phyloP scores from a whole-genome alignment of 2,329 filamentous ascomycete genomes.

The Parastagonospora avenae region DNA sequence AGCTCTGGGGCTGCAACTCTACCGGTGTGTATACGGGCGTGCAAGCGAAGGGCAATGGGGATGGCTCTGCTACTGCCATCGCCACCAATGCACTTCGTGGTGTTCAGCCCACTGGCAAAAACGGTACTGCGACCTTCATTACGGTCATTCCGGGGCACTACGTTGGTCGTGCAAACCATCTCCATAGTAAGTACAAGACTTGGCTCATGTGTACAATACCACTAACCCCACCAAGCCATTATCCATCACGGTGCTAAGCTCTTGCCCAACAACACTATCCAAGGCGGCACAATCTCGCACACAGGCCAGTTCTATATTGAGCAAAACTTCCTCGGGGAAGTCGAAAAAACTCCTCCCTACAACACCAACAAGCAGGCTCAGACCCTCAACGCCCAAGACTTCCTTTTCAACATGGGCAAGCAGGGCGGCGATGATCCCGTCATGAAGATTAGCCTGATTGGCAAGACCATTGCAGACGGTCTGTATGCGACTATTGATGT shows the following conservation, averaged over 20 bases:
- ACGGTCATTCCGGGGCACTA: conserved; percentile 55
- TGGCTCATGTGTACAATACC: neutral
- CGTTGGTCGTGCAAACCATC: conserved; percentile 37
- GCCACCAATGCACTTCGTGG: conserved; percentile 53
- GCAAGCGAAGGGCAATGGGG: conserved; percentile 41
- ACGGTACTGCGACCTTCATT: conserved; percentile 57
- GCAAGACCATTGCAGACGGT: conserved; percentile 45
- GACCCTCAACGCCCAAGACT: conserved; percentile 59
- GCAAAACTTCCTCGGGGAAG: conserved; percentile 59
- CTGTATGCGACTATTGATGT: conserved; percentile 40
- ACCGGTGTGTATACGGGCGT: conserved; percentile 56
- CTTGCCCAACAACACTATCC: conserved; percentile 58
- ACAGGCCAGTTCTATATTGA: conserved; percentile 70
- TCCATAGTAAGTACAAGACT: conserved; percentile 32
- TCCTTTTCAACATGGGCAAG: conserved; percentile 54
- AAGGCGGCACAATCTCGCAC: conserved; percentile 59
- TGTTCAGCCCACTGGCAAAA: conserved; percentile 52
- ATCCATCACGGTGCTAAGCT: conserved; percentile 47
- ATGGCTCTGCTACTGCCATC: conserved; percentile 32
- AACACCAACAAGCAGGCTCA: conserved; percentile 50
- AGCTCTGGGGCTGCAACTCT: conserved; percentile 54
- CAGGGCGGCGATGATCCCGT: conserved; percentile 60
- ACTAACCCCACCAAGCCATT: conserved; percentile 25
- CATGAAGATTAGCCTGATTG: conserved; percentile 62
- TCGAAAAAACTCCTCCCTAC: conserved; percentile 56